A percentile compares a stretch with the other conserved stretches of the same genome.
phyloP scores from a whole-genome alignment of 352 stramenopile genomes.

The Pythium pyrilobum region DNA sequence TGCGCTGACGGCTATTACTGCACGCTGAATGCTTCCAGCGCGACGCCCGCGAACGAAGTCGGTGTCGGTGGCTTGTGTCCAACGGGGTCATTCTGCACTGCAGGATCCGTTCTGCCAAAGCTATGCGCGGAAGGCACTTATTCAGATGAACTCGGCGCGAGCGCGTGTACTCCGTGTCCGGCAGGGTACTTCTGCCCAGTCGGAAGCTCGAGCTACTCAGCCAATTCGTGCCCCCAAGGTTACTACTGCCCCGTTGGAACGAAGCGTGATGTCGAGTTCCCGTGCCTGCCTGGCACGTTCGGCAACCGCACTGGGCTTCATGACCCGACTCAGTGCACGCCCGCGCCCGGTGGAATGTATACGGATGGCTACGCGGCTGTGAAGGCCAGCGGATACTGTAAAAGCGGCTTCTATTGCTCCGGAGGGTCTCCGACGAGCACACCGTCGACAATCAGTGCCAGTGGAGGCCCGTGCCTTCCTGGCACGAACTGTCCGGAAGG shows the following conservation, averaged over 20 bases:
- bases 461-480: constrained; percentile 66
- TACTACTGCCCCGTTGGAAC: constrained; percentile 83
- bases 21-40: constrained; percentile 28
- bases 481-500: constrained; percentile 87
- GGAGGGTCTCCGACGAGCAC: constrained; percentile 51
- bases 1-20: constrained; percentile 88
- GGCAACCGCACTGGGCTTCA: constrained; percentile 44
- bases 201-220: constrained; percentile 32
- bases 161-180: constrained; percentile 24
- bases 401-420: constrained; percentile 82
- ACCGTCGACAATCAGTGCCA: constrained; percentile 27
- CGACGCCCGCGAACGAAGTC: constrained; percentile 38
- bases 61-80: constrained; percentile 39
- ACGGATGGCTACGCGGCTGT: constrained; percentile 43
- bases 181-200: constrained; percentile 32
- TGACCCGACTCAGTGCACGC: constrained; percentile 45
- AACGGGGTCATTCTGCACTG: constrained; percentile 65
- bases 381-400: constrained; percentile 47
- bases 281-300: constrained; percentile 80
- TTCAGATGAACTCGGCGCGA: constrained; percentile 34
- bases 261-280: constrained; percentile 38
- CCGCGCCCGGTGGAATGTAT: constrained; percentile 61
- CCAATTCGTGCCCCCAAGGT: constrained; percentile 61
- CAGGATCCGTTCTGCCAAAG: constrained; percentile 56
- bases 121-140: constrained; percentile 61